A percentile compares a stretch with the other conserved stretches of the same genome.
Conservation (phyloP, 1,284 basidiomycete genomes). For the Malassezia caprae region DNA sequence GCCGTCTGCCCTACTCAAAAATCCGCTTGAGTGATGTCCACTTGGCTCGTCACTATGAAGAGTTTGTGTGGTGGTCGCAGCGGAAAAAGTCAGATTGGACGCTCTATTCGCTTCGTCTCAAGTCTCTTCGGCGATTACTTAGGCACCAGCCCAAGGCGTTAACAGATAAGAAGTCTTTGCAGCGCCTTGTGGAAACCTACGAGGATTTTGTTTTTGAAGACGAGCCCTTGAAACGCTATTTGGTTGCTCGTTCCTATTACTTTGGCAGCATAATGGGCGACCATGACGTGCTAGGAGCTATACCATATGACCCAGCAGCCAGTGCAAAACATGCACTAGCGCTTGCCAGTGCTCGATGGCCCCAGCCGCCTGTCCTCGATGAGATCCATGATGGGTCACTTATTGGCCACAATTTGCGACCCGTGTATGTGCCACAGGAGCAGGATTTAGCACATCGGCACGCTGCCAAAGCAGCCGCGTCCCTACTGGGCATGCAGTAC, state of each 20-base stretch:
- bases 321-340: slow-evolving; percentile 25
- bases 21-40: slow-evolving; percentile 73
- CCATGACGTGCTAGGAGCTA: slow-evolving; percentile 34
- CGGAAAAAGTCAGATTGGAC: neutral
- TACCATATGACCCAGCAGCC: slow-evolving; percentile 30
- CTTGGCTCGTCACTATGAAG: slow-evolving; percentile 57
- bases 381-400: slow-evolving; percentile 20
- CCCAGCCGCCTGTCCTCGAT: slow-evolving; percentile 26
- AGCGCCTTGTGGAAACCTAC: slow-evolving; percentile 67
- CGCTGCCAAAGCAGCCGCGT: slow-evolving; percentile 22
- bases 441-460: neutral
- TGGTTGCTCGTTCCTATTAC: slow-evolving; percentile 37
- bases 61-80: neutral
- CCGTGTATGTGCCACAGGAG: neutral
- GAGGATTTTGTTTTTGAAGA: slow-evolving; percentile 34
- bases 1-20: slow-evolving; percentile 69
- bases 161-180: slow-evolving; percentile 48
- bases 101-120: neutral
- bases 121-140: slow-evolving; percentile 3
- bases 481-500: slow-evolving; percentile 72
- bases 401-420: neutral
- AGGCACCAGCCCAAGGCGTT: slow-evolving; percentile 20
- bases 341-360: slow-evolving; percentile 36
- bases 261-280: slow-evolving; percentile 38
- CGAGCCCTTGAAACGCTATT: slow-evolving; percentile 22